Conservation (phyloP, 1,284 basidiomycete genomes). For the Marasmius oreades region DNA sequence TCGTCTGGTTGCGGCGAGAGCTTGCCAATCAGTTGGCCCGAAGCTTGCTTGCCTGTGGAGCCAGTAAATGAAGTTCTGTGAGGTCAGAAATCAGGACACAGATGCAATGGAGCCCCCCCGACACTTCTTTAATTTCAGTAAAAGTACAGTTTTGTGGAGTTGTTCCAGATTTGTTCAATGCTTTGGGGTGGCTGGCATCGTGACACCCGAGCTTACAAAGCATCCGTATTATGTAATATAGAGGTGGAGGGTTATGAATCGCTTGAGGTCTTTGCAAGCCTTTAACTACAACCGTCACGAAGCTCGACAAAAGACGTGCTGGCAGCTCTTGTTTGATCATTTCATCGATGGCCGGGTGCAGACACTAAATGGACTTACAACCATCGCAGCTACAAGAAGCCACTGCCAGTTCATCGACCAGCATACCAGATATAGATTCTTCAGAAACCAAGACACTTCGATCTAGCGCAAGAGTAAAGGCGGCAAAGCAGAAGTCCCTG, state of each 20-base stretch:
- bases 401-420: conserved; percentile 51
- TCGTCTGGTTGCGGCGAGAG: too few relatives aligned
- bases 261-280: neutral
- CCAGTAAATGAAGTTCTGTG: too few relatives aligned
- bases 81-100: too few relatives aligned
- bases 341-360: conserved; percentile 76
- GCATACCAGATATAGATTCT: conserved; percentile 31
- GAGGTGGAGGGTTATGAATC: neutral
- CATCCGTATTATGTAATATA: neutral
- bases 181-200: too few relatives aligned
- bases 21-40: too few relatives aligned
- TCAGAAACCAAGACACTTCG: conserved; percentile 53
- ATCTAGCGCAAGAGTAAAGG: conserved; percentile 73
- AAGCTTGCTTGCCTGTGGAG: too few relatives aligned
- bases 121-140: too few relatives aligned
- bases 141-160: too few relatives aligned
- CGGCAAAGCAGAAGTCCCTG: conserved; percentile 64
- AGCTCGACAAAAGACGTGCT: conserved; percentile 11
- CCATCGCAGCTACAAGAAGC: conserved; percentile 63
- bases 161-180: too few relatives aligned
- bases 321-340: conserved; percentile 11
- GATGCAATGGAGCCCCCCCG: too few relatives aligned
- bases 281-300: neutral
- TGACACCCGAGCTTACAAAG: neutral
- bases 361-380: conserved; percentile 83